phyloP scores from a whole-genome alignment of 768 basidiomycete species.

The Suillus plorans region DNA sequence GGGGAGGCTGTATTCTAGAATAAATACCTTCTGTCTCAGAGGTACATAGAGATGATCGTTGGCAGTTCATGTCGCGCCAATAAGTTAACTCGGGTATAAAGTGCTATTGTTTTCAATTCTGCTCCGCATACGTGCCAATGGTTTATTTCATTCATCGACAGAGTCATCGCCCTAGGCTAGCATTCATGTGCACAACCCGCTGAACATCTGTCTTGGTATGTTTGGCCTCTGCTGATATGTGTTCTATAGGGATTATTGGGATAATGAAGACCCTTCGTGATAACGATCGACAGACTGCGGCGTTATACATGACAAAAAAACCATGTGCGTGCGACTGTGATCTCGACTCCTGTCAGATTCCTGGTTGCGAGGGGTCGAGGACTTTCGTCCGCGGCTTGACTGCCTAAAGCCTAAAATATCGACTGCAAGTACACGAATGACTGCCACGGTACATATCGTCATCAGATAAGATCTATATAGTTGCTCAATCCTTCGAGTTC shows the following conservation, averaged over 20 bases:
- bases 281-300: neutral
- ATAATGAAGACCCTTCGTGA: neutral
- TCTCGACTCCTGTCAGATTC: neutral
- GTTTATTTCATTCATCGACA: neutral
- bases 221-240: neutral
- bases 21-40: neutral
- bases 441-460: neutral
- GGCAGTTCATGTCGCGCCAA: neutral
- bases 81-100: neutral
- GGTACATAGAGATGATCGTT: neutral
- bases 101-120: neutral
- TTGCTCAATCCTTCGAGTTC: neutral
- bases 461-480: constrained; percentile 11
- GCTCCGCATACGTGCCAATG: too few relatives aligned
- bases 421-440: neutral
- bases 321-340: constrained; percentile 10
- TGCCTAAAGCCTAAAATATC: constrained; percentile 6
- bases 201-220: neutral
- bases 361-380: neutral
- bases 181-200: neutral
- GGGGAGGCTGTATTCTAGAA: neutral
- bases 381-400: neutral
- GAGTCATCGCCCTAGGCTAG: neutral
- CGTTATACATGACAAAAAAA: neutral
- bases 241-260: too few relatives aligned